These are phyloP conservation scores for Lagerstroemia fauriei DNA, from an alignment of 441 rosid genomes.

Conservation along the genomic window DNA sequence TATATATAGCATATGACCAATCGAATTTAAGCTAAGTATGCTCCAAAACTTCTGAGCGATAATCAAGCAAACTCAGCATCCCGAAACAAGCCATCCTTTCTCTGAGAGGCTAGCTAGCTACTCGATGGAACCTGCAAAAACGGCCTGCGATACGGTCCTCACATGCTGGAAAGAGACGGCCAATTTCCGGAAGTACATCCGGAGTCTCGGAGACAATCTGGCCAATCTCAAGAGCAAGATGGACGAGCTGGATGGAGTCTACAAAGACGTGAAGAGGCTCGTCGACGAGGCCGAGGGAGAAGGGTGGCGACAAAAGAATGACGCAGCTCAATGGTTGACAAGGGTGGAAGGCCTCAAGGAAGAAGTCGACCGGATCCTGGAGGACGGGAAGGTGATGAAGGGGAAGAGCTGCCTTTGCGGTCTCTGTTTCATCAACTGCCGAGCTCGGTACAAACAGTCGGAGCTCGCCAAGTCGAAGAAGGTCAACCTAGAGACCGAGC, in stretches of 20 bases:
- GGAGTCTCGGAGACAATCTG: neutral
- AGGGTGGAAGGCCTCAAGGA: neutral
- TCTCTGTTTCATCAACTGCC: neutral
- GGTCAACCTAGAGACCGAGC: slow-evolving; percentile 29
- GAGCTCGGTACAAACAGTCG: neutral
- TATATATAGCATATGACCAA: no score
- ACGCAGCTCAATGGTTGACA: slow-evolving; percentile 20
- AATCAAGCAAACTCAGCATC: no score
- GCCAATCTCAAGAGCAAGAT: neutral
- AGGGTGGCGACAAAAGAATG: neutral
- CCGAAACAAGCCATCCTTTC: no score
- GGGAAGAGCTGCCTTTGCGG: neutral
- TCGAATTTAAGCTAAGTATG: no score
- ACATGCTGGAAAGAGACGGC: neutral
- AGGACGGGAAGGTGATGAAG: neutral
- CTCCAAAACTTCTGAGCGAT: no score
- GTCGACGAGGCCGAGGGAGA: slow-evolving; percentile 13
- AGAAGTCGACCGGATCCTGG: neutral
- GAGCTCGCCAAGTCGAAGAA: slow-evolving; percentile 16
- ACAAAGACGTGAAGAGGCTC: slow-evolving; percentile 1
- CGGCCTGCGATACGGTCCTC: no score
- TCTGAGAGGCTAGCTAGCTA: no score
- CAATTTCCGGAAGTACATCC: neutral
- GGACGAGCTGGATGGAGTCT: neutral
- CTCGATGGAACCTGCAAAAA: no score